Base-by-base conservation (phyloP, 2,329 filamentous ascomycete species). In the Pseudomassariella vexata region DNA sequence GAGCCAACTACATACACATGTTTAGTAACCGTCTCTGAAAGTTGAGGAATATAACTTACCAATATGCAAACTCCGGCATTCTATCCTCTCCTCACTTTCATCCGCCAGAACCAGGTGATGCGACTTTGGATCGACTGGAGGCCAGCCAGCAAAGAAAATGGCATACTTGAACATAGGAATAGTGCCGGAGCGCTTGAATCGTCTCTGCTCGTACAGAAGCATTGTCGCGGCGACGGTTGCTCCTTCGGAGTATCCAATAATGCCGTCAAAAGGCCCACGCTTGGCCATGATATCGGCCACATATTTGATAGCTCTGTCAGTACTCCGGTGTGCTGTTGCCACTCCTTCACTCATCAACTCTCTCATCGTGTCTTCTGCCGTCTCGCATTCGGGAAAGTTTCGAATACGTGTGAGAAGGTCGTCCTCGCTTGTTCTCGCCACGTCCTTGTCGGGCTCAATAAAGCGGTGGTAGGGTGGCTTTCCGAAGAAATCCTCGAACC, bases 111-210 rank as follows among this genome's bases (percentile, higher is more conserved):
- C 7, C 15, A 20, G 14, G 6, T 35, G 18, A 11, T 34, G 28
- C n/a, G 62, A 39, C 11, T 56, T 37, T 9, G 54, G 45, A 1
- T 50, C 42, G 19, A 61, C 42, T 7, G 63, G 61, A 3, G 63
- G 63, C 58, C 60, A 66, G 1, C 63, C 65, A 5, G 59, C 57
- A 33, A 70, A 60, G 41, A 70, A 70, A 9, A 70, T 45, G 2
- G 59, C 64, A 9, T 54, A 56, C 41, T 66, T 8, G 24, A 26
- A 26, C 8, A 26, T 8, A 7, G 8, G 8, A 8, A 7, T 26
- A 15, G 24, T 14, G 7, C 12, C 8, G 15, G 8, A 14, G 11
- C 24, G 7, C 24, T 26, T 26, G 24, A 26, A 14, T n/a, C n/a
- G n/a, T n/a, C n/a, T n/a, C n/a, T n/a, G 21, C 7, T 26, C 24